A percentile compares a stretch with the other conserved stretches of the same genome.
Conservation (phyloP, 2,329 filamentous ascomycete species). For the Onygenales sp. region DNA sequence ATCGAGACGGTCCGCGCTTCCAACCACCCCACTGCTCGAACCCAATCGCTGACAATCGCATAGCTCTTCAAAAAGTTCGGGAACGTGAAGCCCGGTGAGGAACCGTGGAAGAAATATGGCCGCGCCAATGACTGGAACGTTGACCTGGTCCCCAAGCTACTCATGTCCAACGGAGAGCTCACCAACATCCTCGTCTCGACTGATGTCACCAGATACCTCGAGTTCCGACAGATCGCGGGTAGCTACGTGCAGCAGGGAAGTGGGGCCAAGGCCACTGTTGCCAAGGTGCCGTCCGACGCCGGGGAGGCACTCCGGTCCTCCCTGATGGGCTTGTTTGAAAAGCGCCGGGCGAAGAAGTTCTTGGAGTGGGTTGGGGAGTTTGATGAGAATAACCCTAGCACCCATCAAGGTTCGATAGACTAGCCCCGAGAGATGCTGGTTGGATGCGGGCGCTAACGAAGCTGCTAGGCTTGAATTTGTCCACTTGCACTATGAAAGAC, state of each 20-base stretch:
- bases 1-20: conserved; percentile 66
- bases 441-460: conserved; percentile 12
- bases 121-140: conserved; percentile 98
- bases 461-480: conserved; percentile 64
- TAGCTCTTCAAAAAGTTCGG: conserved; percentile 96
- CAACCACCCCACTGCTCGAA: not conserved
- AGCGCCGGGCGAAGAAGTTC: conserved; percentile 92
- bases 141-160: conserved; percentile 93
- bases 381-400: conserved; percentile 67
- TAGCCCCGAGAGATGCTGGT: not conserved
- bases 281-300: conserved; percentile 93
- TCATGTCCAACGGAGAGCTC: conserved; percentile 97
- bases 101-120: conserved; percentile 98
- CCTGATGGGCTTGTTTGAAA: conserved; percentile 96
- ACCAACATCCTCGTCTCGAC: conserved; percentile 98
- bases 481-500: conserved; percentile 84
- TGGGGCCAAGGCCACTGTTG: conserved; percentile 76
- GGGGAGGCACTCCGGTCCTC: conserved; percentile 83
- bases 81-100: conserved; percentile 66
- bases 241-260: conserved; percentile 90
- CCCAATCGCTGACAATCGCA: conserved; percentile 21
- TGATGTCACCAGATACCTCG: conserved; percentile 78
- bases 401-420: conserved; percentile 70
- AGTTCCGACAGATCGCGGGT: conserved; percentile 90
- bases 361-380: conserved; percentile 91